Conservation (phyloP, 2,329 filamentous ascomycete species). For the Botrytis fragariae region DNA sequence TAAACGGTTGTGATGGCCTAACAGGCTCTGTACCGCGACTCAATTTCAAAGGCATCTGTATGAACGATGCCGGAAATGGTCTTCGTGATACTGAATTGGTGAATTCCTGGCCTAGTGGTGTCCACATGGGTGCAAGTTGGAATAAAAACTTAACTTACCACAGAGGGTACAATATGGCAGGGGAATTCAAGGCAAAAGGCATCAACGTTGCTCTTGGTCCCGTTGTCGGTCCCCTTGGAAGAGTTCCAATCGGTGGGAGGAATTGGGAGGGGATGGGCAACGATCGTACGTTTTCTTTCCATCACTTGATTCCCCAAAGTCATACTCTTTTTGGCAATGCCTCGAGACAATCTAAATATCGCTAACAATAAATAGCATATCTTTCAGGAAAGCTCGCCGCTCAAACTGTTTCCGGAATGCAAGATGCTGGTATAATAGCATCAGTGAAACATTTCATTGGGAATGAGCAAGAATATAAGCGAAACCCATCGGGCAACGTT, state of each 20-base stretch:
- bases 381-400: slow-evolving; percentile 54
- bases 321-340: neutral
- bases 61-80: neutral
- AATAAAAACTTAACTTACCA: neutral
- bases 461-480: slow-evolving; percentile 65
- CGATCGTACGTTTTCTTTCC: slow-evolving; percentile 27
- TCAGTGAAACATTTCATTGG: slow-evolving; percentile 55
- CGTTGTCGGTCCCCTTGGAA: slow-evolving; percentile 64
- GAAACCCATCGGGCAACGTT: slow-evolving; percentile 48
- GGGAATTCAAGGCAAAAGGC: neutral
- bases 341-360: neutral
- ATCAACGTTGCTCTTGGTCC: neutral
- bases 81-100: neutral
- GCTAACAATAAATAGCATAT: slow-evolving; percentile 44
- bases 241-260: slow-evolving; percentile 63
- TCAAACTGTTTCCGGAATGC: slow-evolving; percentile 31
- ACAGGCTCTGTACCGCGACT: neutral
- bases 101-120: neutral
- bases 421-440: slow-evolving; percentile 31
- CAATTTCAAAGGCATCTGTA: neutral
- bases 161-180: neutral
- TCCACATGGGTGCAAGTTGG: neutral
- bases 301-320: neutral
- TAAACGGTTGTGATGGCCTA: neutral
- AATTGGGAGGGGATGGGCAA: slow-evolving; percentile 59